Base-by-base conservation (phyloP, 2,329 filamentous ascomycete species). In the Kalmusia sp. region DNA sequence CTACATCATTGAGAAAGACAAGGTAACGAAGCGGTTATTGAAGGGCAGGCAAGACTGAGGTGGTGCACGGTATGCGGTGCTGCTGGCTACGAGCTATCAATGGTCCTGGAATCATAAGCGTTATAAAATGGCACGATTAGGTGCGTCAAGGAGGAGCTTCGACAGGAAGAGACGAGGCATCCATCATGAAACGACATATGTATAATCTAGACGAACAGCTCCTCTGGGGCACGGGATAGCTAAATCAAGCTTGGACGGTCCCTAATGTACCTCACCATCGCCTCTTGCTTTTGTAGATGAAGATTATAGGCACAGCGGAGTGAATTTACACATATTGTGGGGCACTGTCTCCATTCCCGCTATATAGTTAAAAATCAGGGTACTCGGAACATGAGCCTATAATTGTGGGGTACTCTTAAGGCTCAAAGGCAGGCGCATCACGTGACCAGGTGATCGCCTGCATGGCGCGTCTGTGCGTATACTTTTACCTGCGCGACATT, bases 1-100 rank as follows among this genome's bases (percentile, higher is more conserved):
- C 67, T 99, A 98, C 81, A 96, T 99, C 73, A 96, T 99, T 77
- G 95, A 98, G 84, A 99, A 99, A 86, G 93, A 96, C 82, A 98
- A 98, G 90, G 91, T 99, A 60, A 98, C 95, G 71, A 97, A 98
- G 89, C 86, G 95, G 76, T 87, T 99, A 87, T 83, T 99, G 77
- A 98, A 98, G 87, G 93, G 93, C 74, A 87, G 93, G 82, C 93
- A 98, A 82, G 93, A 98, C 55, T 82, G 77, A 75, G 65, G 46
- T 50, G 58, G 47, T 50, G 19, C 17, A 49, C 57, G 56, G 49
- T 43, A 56, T 37, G 45, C 22, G 21, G 22, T 37, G 21, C 21
- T 51, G 38, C 37, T 34, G 33, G 53, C 8, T 35, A 63, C 47
- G 55, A 55, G 59, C 44, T 47, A 59, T 53, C 49, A 61, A 28